Percentiles rank a stretch among this genome's conserved stretches.
phyloP scores from a whole-genome alignment of 1,139 yeast species.

The Geotrichum aggregatum region DNA sequence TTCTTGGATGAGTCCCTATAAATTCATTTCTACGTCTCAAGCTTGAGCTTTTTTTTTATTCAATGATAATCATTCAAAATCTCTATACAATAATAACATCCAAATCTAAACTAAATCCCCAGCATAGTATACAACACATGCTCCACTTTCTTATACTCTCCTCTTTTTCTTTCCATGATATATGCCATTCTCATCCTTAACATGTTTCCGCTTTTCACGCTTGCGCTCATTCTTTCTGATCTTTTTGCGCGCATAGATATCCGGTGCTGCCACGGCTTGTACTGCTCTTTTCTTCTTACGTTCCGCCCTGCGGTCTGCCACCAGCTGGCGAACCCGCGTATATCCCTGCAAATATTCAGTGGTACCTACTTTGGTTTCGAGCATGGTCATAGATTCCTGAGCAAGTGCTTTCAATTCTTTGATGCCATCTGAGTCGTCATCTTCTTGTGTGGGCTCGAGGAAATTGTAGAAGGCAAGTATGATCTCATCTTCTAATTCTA shows the following conservation, averaged over 20 bases:
- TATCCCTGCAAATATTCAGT: slow-evolving; percentile 64
- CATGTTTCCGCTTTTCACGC: slow-evolving; percentile 69
- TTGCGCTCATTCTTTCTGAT: slow-evolving; percentile 68
- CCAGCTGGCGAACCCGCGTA: slow-evolving; percentile 57
- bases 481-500: slow-evolving; percentile 29
- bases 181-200: slow-evolving; percentile 71
- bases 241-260: slow-evolving; percentile 69
- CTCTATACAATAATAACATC: too few relatives aligned
- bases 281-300: slow-evolving; percentile 74
- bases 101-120: too few relatives aligned
- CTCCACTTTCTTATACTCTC: too few relatives aligned
- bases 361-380: slow-evolving; percentile 69
- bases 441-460: slow-evolving; percentile 39
- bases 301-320: slow-evolving; percentile 63
- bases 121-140: too few relatives aligned
- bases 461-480: slow-evolving; percentile 59
- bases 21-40: too few relatives aligned
- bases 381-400: slow-evolving; percentile 62
- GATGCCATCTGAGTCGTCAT: slow-evolving; percentile 42
- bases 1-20: too few relatives aligned
- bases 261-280: slow-evolving; percentile 76
- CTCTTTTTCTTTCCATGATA: slow-evolving; percentile 63
- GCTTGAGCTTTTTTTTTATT: too few relatives aligned
- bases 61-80: too few relatives aligned
- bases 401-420: slow-evolving; percentile 57